phyloP scores from a whole-genome alignment of 2,329 filamentous ascomycete species.

The Colletotrichum agaves region DNA sequence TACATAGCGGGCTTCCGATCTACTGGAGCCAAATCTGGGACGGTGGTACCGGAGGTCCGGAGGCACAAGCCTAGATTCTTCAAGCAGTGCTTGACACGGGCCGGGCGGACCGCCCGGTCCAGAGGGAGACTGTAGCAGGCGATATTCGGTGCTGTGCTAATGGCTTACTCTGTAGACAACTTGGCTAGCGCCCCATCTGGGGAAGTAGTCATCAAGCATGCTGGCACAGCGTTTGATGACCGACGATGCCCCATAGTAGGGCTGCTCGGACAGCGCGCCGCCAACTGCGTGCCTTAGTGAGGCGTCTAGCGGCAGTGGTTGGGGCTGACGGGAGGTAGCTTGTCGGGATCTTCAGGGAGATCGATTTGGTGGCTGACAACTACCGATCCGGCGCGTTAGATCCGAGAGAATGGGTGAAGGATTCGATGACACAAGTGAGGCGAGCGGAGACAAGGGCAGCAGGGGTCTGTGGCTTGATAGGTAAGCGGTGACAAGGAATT shows the following conservation, averaged over 20 bases:
- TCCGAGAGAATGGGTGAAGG: constrained; percentile 13
- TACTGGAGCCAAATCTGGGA: background rate
- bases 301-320: constrained; percentile 19
- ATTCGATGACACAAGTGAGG: constrained; percentile 19
- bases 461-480: constrained; percentile 10
- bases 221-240: background rate
- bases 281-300: constrained; percentile 9
- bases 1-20: constrained; percentile 3
- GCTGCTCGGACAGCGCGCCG: background rate
- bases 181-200: background rate
- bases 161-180: background rate
- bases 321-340: background rate
- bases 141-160: constrained; percentile 9
- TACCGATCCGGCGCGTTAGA: constrained; percentile 15
- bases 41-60: constrained; percentile 21
- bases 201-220: background rate
- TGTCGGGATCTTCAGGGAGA: background rate
- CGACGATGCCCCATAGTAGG: constrained; percentile 17
- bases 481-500: constrained; percentile 6
- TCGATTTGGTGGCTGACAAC: constrained; percentile 18
- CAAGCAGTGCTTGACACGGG: constrained; percentile 12
- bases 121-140: constrained; percentile 8
- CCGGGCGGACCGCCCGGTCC: constrained; percentile 7
- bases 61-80: constrained; percentile 7
- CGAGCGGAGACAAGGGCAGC: background rate